Evolutionary conservation across 2,329 filamentous ascomycete species (phyloP).

Genomic region (Emmonsiellopsis sp.): DNA sequence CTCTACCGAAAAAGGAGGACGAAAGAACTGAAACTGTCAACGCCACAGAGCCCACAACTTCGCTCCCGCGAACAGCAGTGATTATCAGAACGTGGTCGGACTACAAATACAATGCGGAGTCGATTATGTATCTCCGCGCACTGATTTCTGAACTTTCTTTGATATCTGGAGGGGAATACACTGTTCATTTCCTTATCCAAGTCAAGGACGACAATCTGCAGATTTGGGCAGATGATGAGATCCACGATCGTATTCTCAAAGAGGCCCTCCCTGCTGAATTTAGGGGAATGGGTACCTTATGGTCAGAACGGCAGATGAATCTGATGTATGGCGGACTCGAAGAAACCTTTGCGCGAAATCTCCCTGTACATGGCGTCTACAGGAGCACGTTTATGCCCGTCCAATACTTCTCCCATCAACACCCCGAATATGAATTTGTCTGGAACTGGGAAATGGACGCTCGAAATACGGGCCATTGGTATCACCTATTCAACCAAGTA

Average conservation of each 20-base stretch:
- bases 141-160: conserved; percentile 70
- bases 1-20: conserved; percentile 8
- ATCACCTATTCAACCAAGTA: conserved; percentile 61
- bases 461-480: conserved; percentile 81
- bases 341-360: conserved; percentile 60
- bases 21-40: conserved; percentile 4
- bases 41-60: conserved; percentile 9
- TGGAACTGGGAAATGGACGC: conserved; percentile 97
- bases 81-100: conserved; percentile 73
- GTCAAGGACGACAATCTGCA: conserved; percentile 70
- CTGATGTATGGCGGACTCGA: conserved; percentile 81
- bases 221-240: conserved; percentile 70
- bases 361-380: conserved; percentile 86
- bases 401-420: conserved; percentile 81
- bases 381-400: conserved; percentile 88
- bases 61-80: conserved; percentile 55
- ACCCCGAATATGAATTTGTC: conserved; percentile 82
- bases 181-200: conserved; percentile 73
- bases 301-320: conserved; percentile 90
- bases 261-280: conserved; percentile 70
- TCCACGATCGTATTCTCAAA: conserved; percentile 64
- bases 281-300: conserved; percentile 76
- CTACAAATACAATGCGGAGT: conserved; percentile 68
- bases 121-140: conserved; percentile 71
- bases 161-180: conserved; percentile 70